phyloP scores from a whole-genome alignment of 2,329 filamentous ascomycete species.

The Scytalidium sp. region DNA sequence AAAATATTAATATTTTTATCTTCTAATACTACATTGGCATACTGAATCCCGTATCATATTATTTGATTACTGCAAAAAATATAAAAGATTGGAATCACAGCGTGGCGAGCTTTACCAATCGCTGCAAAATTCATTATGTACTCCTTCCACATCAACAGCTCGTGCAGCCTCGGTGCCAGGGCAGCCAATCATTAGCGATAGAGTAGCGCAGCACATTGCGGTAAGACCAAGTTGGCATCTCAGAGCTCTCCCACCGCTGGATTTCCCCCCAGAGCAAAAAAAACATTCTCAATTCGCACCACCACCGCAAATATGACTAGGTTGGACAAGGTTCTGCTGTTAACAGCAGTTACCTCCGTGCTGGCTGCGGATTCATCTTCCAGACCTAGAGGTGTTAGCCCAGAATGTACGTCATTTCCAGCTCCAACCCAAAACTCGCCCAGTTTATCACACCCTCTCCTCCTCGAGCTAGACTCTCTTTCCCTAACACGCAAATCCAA shows the following conservation, averaged over 20 bases:
- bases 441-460: too few relatives aligned
- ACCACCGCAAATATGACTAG: background rate
- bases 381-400: conserved; percentile 80
- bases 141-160: too few relatives aligned
- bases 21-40: too few relatives aligned
- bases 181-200: background rate
- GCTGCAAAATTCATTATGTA: too few relatives aligned
- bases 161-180: too few relatives aligned
- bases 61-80: too few relatives aligned
- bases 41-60: too few relatives aligned
- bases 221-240: background rate
- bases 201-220: background rate
- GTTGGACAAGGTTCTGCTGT: conserved; percentile 20
- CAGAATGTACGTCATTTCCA: conserved; percentile 72
- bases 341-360: conserved; percentile 24
- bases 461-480: too few relatives aligned
- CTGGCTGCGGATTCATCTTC: conserved; percentile 57
- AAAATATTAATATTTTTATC: too few relatives aligned
- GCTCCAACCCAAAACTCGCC: background rate
- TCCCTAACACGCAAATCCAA: conserved; percentile 10
- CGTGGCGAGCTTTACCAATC: too few relatives aligned
- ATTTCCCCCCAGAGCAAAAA: background rate
- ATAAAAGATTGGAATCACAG: too few relatives aligned
- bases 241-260: background rate
- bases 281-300: background rate